Evolutionary conservation across 768 basidiomycete genomes (phyloP).

Genomic region (Crassisporium funariophilum): DNA sequence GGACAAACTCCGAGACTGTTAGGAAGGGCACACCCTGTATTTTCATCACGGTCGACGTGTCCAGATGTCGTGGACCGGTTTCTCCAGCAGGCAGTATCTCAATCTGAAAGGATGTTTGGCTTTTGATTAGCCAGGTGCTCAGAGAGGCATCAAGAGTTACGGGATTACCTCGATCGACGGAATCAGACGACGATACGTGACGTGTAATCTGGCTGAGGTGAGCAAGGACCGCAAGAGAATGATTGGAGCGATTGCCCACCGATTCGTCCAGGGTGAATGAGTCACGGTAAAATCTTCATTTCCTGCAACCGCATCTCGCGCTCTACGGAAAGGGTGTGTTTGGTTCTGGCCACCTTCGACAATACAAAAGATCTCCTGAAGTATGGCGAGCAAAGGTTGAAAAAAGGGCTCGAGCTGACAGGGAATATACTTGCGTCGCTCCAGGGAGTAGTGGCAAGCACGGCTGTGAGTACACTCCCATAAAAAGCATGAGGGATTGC

Average conservation of each 20-base stretch:
- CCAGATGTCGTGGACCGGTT: constrained; percentile 74
- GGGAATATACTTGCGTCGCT: constrained; percentile 56
- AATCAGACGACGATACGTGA: constrained; percentile 73
- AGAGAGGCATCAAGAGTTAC: constrained; percentile 6
- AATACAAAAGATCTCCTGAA: constrained; percentile 83
- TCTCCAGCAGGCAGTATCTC: constrained; percentile 84
- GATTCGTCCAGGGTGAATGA: constrained; percentile 85
- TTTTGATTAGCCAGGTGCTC: constrained; percentile 10
- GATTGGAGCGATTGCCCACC: constrained; percentile 44
- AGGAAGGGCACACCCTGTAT: constrained; percentile 78
- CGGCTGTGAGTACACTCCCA: constrained; percentile 70
- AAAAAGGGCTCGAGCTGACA: constrained; percentile 1
- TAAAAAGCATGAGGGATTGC: constrained; percentile 81
- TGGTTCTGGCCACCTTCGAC: constrained; percentile 69
- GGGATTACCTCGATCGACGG: constrained; percentile 71
- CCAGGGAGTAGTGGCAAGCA: constrained; percentile 64
- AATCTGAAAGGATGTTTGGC: constrained; percentile 48
- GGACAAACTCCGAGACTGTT: constrained; percentile 82
- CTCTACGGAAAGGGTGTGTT: constrained; percentile 75
- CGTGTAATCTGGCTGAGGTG: constrained; percentile 57
- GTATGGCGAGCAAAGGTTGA: constrained; percentile 9
- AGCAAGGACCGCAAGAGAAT: constrained; percentile 5
- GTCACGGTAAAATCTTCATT: constrained; percentile 66
- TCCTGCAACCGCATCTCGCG: constrained; percentile 71
- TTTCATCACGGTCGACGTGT: constrained; percentile 65